Evolutionary conservation across 768 basidiomycete species (phyloP).

Genomic region (Galerina sulciceps): DNA sequence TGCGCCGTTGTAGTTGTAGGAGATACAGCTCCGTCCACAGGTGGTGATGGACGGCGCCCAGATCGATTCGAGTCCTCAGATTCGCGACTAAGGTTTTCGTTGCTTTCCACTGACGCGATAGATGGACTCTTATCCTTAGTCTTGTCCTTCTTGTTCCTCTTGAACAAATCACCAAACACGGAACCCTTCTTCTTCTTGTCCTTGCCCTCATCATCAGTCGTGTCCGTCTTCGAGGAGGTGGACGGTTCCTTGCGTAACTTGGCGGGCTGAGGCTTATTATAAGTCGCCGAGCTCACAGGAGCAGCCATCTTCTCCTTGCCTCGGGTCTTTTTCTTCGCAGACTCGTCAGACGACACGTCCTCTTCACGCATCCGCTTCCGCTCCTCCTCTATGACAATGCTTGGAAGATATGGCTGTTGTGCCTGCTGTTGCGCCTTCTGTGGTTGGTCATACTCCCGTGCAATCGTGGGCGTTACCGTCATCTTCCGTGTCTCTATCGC

Average conservation of each 20-base stretch:
- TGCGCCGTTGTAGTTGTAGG: conserved; percentile 57
- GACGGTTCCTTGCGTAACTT: conserved; percentile 51
- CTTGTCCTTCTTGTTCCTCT: conserved; percentile 74
- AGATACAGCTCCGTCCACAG: conserved; percentile 44
- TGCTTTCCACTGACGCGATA: conserved; percentile 56
- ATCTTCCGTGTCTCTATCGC: conserved; percentile 77
- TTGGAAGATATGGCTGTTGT: conserved; percentile 34
- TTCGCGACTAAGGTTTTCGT: conserved; percentile 41
- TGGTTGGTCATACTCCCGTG: conserved; percentile 51
- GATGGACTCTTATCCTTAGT: conserved; percentile 51
- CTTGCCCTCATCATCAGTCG: conserved; percentile 36
- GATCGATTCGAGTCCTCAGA: conserved; percentile 73
- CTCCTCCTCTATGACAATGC: conserved; percentile 34
- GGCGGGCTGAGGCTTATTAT: conserved; percentile 31
- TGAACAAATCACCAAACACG: conserved; percentile 79
- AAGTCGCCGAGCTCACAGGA: conserved; percentile 46
- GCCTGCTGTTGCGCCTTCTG: conserved; percentile 10
- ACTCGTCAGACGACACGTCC: conserved; percentile 35
- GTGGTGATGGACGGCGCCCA: conserved; percentile 41
- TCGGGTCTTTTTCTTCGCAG: conserved; percentile 50
- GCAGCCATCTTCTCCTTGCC: conserved; percentile 55
- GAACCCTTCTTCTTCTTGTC: conserved; percentile 73
- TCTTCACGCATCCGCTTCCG: conserved; percentile 53
- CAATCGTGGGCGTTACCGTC: conserved; percentile 78
- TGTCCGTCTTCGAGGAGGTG: conserved; percentile 22